Evolutionary conservation across 805 yeast species (phyloP).

Genomic region (Sugiyamaella americana): DNA sequence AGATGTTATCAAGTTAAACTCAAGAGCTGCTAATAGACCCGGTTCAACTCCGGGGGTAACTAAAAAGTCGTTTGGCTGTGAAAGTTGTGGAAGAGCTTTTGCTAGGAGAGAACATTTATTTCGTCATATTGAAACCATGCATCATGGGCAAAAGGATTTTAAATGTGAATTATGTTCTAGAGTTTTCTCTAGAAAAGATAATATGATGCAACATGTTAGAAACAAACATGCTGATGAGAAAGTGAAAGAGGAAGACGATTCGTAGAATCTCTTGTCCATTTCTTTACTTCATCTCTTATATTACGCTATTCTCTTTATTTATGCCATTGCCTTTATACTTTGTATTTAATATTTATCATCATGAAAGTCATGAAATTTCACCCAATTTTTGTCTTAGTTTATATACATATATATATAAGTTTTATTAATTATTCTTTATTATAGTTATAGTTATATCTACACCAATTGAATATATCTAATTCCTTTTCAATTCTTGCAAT

Average conservation of each 20-base stretch:
- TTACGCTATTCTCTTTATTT: no score
- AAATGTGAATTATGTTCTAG: slow-evolving; percentile 19
- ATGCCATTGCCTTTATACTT: no score
- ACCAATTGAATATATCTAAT: no score
- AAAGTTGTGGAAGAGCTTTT: slow-evolving; percentile 21
- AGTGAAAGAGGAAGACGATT: not conserved
- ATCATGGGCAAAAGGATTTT: slow-evolving; percentile 23
- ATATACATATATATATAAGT: no score
- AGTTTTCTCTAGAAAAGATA: slow-evolving; percentile 23
- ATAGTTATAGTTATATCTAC: no score
- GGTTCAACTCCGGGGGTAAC: slow-evolving; percentile 1
- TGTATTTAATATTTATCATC: no score
- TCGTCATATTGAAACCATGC: slow-evolving; percentile 24
- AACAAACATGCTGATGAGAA: slow-evolving; percentile 19
- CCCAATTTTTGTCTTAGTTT: no score
- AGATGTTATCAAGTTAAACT: slow-evolving; percentile 3
- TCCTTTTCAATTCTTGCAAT: slow-evolving; percentile 11
- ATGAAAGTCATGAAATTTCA: no score
- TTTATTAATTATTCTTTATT: no score
- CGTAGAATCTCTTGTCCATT: no score
- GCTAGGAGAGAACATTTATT: slow-evolving; percentile 23
- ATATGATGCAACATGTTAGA: slow-evolving; percentile 25
- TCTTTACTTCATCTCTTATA: no score
- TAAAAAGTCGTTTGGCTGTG: slow-evolving; percentile 21
- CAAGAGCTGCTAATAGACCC: not conserved